Evolutionary conservation across 2,329 filamentous ascomycete genomes (phyloP), one percentile per base, ranked within the genome.

Genomic region (Penicillium sp.): DNA sequence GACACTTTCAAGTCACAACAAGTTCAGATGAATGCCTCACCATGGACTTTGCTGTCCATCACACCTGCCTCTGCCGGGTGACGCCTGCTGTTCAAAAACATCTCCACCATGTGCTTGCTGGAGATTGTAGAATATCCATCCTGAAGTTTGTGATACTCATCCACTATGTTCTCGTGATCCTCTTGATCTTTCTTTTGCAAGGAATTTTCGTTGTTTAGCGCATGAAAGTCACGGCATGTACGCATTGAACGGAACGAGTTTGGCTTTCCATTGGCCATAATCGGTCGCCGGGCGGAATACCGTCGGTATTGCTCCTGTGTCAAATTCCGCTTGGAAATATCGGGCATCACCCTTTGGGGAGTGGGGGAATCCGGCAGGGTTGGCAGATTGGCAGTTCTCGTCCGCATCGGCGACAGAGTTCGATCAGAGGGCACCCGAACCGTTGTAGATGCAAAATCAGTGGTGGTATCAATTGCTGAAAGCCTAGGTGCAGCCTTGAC

Each of bases 71-170:
- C 65, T 52, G 56, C 64, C 43, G 61, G 64, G 28, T 49, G 64
- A 4, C 69, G 71, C 31, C 71, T 67, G 53, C 69, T 72, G 34
- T 67, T 61, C 59, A 75, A 54, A 54, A 75, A 75, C 45, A 67
- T 51, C 31, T 75, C 72, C 40, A 75, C 71, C 72, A 75, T 73
- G 18, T 56, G 64, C 48, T 74, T 73, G 55, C 67, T 71, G 24
- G 68, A 70, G 9, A 72, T 66, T 1, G 64, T 63, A 3, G 64
- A 61, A 36, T 64, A 62, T 28, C 58, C 39, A 16, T 61, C 65
- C 43, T 67, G 62, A 5, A 63, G 26, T 11, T 63, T 58, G 14
- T 54, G 55, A 34, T 66, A 62, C 18, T 58, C 48, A 7, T 60
- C 60, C 44, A 58, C 57, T 31, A 52, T 45, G 3, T 59, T 56